A percentile compares a stretch with the other conserved stretches of the same genome.
Conservation (phyloP, 2,329 filamentous ascomycete genomes). For the Cladophialophora immunda region DNA sequence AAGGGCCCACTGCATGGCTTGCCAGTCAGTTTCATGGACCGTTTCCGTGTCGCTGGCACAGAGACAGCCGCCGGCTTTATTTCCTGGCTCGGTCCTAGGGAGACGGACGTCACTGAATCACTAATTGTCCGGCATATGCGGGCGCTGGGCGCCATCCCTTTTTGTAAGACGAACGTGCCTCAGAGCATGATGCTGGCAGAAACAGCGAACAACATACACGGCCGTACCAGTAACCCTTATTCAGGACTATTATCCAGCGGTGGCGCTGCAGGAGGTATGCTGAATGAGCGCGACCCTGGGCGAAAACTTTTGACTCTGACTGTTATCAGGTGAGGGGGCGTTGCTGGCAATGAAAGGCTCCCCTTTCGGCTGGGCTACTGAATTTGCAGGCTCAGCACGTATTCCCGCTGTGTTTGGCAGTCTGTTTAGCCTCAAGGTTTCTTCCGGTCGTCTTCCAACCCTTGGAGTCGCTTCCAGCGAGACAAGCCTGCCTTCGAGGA, state of each 20-base stretch:
- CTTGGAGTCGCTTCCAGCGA: conserved; percentile 23
- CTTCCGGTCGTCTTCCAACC: conserved; percentile 22
- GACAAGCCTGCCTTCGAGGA: conserved; percentile 43
- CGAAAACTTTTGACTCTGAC: conserved; percentile 1
- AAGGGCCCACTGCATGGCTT: conserved; percentile 45
- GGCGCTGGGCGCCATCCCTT: conserved; percentile 50
- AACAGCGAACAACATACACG: conserved; percentile 52
- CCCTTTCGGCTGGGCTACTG: conserved; percentile 45
- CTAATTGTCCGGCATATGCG: conserved; percentile 55
- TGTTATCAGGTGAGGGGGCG: conserved; percentile 45
- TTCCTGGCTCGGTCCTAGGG: conserved; percentile 30
- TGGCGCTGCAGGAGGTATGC: conserved; percentile 48
- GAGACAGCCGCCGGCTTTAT: conserved; percentile 39
- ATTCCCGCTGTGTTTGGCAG: conserved; percentile 47
- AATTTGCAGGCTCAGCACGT: conserved; percentile 48
- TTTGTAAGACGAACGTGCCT: conserved; percentile 64
- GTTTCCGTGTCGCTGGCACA: conserved; percentile 37
- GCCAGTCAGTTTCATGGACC: conserved; percentile 46
- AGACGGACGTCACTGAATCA: conserved; percentile 41
- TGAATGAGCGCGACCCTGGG: neutral
- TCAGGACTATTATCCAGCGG: conserved; percentile 45
- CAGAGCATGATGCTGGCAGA: conserved; percentile 60
- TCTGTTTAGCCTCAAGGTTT: conserved; percentile 28
- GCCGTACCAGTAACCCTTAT: conserved; percentile 51
- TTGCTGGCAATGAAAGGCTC: conserved; percentile 46